Evolutionary conservation across 805 yeast species (phyloP), one percentile per base, ranked within the genome.

Genomic region (Candida khao-thaluensis): DNA sequence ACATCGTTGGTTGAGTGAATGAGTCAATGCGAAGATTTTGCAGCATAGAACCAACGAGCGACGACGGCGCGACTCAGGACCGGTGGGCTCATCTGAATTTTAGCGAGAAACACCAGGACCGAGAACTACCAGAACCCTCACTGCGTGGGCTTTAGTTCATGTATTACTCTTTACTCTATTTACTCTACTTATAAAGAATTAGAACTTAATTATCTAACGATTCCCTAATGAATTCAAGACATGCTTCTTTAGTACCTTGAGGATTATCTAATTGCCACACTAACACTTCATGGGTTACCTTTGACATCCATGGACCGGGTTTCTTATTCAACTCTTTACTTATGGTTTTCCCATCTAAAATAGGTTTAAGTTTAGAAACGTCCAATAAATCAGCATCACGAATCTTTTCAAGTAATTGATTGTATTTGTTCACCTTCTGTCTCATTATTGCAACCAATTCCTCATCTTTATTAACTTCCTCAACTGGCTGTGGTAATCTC

Each of bases 291-390:
- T 77, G 77, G 42, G 78, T 72, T 7, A 81, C 60, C 7, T 60
- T 60, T 7, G 77, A 69, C 74, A 91, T 70, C 96, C 97, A 89
- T 5, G 90, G 89, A 0, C 99, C 99, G 0, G 91, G 86, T 53
- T 82, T 84, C 40, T 68, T 65, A 16, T 70, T 62, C 20, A 85
- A 59, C 15, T 67, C 59, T 30, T 66, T 60, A 37, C 74, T 64
- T 31, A 91, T 59, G 31, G 76, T 74, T 49, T 85, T 87, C 11
- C 99, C 95, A 58, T 86, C 88, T 9, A 90, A 59, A 5, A 86
- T 47, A 1, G 91, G 85, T 52, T 78, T 84, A 41, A 83, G 43
- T 0, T 51, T 55, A 52, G 77, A 70, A 0, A 74, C 79, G 2
- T 68, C 54, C 2, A 47, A 52, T 35, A 85, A 63, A 6, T 58